A percentile compares a stretch with the other conserved stretches of the same genome.
These are phyloP conservation scores for Geotrichum cucujoidarum DNA, from an alignment of 1,139 yeast species.

Conservation along the genomic window DNA sequence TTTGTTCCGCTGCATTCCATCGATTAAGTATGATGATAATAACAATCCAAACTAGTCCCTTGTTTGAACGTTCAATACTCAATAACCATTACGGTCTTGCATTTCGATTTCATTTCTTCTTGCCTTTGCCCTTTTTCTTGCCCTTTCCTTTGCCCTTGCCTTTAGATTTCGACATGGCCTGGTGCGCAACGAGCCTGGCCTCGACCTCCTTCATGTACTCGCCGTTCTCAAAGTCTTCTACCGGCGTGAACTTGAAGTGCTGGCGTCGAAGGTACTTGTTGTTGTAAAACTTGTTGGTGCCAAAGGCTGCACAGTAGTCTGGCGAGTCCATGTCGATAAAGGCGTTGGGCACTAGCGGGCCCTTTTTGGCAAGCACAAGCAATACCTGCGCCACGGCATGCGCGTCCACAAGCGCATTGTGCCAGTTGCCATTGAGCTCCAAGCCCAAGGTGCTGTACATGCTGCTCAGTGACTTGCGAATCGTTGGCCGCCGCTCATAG, in stretches of 20 bases:
- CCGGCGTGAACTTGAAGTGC: conserved; percentile 14
- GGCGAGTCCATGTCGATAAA: conserved; percentile 19
- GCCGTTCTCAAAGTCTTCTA: conserved; percentile 5
- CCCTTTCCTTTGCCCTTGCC: background rate
- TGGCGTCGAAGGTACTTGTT: conserved; percentile 7
- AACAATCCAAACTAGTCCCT: no score
- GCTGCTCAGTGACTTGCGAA: conserved; percentile 1
- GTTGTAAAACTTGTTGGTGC: conserved; percentile 2
- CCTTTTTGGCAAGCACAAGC: background rate
- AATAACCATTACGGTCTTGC: no score
- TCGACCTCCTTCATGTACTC: background rate
- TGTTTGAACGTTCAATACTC: no score
- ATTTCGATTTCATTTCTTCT: background rate
- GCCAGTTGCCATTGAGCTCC: conserved; percentile 5
- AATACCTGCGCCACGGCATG: conserved; percentile 10
- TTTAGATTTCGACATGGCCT: background rate
- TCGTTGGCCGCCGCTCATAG: conserved; percentile 1
- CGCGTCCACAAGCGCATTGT: conserved; percentile 16
- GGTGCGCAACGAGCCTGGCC: background rate
- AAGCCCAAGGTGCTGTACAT: conserved; percentile 6
- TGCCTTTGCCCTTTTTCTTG: background rate
- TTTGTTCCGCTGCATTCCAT: no score
- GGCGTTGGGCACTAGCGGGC: conserved; percentile 1
- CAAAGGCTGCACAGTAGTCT: background rate
- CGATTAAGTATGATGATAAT: no score